phyloP scores from a whole-genome alignment of 768 basidiomycete species.

The Rhodotorula paludigena region DNA sequence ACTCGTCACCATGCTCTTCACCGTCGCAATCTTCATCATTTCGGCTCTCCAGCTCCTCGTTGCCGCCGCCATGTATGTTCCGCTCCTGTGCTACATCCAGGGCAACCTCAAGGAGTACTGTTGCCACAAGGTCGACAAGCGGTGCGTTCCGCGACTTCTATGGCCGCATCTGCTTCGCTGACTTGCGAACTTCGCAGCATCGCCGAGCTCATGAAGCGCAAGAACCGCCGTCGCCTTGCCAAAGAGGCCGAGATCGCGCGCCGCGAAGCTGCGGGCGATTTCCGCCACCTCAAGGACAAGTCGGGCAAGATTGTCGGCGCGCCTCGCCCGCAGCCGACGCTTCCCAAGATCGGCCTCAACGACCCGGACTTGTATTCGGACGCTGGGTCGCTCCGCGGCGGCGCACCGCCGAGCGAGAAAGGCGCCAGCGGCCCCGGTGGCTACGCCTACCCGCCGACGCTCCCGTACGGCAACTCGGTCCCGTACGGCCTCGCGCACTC shows the following conservation, averaged over 20 bases:
- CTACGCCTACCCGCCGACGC: conserved; percentile 12
- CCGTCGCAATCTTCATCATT: conserved; percentile 77
- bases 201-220: conserved; percentile 82
- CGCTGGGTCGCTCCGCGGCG: conserved; percentile 12
- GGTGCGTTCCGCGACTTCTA: conserved; percentile 44
- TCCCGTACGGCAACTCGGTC: conserved; percentile 12
- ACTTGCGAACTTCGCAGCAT: conserved; percentile 60
- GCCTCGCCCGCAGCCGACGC: conserved; percentile 84
- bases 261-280: conserved; percentile 88
- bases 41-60: conserved; percentile 73
- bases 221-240: conserved; percentile 75
- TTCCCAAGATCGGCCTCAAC: conserved; percentile 87
- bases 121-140: conserved; percentile 98
- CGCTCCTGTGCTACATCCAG: conserved; percentile 89
- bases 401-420: too few relatives aligned
- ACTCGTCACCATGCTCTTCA: conserved; percentile 83
- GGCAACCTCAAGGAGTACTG: conserved; percentile 99
- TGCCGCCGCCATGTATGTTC: conserved; percentile 83
- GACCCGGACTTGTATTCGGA: conserved; percentile 49
- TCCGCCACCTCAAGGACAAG: conserved; percentile 79
- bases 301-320: conserved; percentile 76
- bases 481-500: neutral
- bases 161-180: neutral
- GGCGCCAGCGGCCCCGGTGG: neutral
- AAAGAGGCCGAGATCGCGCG: conserved; percentile 75